Evolutionary conservation across 192 early-diverging fungal genomes (phyloP), one percentile per base, ranked within the genome.

Genomic region (Entomortierella parvispora): DNA sequence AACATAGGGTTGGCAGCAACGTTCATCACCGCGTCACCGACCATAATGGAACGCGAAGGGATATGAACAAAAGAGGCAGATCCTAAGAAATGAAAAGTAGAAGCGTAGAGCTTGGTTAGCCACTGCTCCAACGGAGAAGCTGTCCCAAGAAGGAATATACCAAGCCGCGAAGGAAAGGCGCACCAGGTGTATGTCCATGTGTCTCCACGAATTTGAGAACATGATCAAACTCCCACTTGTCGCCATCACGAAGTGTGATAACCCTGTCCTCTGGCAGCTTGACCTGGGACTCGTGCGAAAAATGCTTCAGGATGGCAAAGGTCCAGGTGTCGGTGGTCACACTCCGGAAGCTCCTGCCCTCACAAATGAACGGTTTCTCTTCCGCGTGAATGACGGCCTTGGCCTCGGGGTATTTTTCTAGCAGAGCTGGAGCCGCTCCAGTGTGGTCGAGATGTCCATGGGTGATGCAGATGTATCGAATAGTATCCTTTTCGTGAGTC

Each of bases 371-470:
- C 8, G 80, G 71, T 29, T 65, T 69, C 45, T 81, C 80, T 0
- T 69, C 58, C 14, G 45, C 59, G 46, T 70, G 71, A 6, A 81
- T 71, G 9, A 81, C 68, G 22, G 62, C 61, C 58, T 77, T 81
- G 40, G 65, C 31, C 14, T 55, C 63, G 8, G 65, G 54, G 60
- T 81, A 77, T 37, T 75, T 76, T 43, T 70, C 58, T 37, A 81
- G 48, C 48, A 81, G 49, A 11, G 59, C 65, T 4, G 58, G 46
- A 5, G 61, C 29, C 17, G 72, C 71, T 12, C 68, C 80, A 3
- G 80, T 81, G 43, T 81, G 80, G 50, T 81, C 80, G 45, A 76
- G 52, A 25, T 81, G 80, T 15, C 37, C 67, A 23, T 81, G 80
- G 1, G 80, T 81, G 55, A 81, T 63, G 20, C 63, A 76, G 15